Percentiles rank a stretch among this genome's conserved stretches.
Conservation (phyloP, 495 filamentous ascomycete genomes). For the Penicillium cosmopolitanum region DNA sequence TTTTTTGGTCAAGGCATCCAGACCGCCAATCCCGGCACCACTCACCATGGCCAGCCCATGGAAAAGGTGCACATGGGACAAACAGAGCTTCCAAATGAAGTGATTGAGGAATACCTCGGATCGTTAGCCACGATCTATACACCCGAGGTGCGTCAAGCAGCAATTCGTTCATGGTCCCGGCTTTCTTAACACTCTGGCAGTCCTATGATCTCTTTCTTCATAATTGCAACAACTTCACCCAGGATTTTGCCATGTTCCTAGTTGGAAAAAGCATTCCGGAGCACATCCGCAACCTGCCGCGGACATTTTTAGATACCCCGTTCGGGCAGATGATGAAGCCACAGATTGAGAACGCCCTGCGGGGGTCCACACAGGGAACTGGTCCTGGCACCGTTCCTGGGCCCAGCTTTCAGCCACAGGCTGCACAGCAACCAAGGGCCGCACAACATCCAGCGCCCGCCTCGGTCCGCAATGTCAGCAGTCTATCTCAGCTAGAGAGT, state of each 20-base stretch:
- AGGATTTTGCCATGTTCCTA: conserved; percentile 89
- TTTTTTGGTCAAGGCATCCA: conserved; percentile 80
- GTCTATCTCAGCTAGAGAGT: conserved; percentile 60
- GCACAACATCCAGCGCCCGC: conserved; percentile 23
- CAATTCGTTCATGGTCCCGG: background rate
- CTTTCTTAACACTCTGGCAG: conserved; percentile 38
- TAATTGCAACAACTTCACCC: conserved; percentile 98
- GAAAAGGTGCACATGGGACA: conserved; percentile 72
- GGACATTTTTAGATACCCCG: conserved; percentile 84
- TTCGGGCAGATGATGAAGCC: conserved; percentile 90
- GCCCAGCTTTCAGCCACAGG: conserved; percentile 27
- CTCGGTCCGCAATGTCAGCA: conserved; percentile 56
- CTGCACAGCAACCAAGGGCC: conserved; percentile 25
- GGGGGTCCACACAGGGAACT: conserved; percentile 63
- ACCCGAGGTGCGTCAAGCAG: conserved; percentile 58
- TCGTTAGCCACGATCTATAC: conserved; percentile 83
- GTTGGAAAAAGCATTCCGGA: conserved; percentile 87
- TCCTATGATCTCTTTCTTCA: conserved; percentile 88
- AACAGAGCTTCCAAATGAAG: conserved; percentile 78
- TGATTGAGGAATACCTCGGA: conserved; percentile 87
- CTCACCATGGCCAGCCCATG: conserved; percentile 85
- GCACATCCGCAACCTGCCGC: conserved; percentile 86
- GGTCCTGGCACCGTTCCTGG: conserved; percentile 29
- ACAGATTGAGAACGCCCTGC: conserved; percentile 74
- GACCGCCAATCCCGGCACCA: conserved; percentile 74